Evolutionary conservation across 208 protist genomes (phyloP).

Genomic region (Naegleria lovaniensis): DNA sequence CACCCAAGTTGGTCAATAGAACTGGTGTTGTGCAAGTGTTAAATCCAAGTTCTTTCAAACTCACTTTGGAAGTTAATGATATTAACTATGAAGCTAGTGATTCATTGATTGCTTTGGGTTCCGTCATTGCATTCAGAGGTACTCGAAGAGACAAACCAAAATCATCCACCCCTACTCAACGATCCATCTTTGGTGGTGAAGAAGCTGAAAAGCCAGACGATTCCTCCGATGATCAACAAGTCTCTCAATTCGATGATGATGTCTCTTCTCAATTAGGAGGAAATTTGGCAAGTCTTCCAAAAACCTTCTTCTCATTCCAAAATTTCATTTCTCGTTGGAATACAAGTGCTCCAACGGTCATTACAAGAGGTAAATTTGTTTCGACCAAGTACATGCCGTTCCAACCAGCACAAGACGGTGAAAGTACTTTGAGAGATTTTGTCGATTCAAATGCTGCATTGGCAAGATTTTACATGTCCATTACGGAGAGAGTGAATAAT

Average conservation of each 20-base stretch:
- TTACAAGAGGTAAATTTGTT: background rate
- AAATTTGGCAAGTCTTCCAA: background rate
- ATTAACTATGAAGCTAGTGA: background rate
- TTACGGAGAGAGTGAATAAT: background rate
- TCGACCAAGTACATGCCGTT: background rate
- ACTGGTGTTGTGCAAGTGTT: background rate
- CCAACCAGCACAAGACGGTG: background rate
- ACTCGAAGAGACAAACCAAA: background rate
- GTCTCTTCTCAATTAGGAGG: background rate
- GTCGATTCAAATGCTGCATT: background rate
- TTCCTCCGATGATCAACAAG: background rate
- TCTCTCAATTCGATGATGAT: background rate
- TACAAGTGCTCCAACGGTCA: background rate
- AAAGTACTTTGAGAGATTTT: background rate
- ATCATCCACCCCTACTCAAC: too few species aligned
- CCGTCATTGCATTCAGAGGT: background rate
- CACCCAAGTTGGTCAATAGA: background rate
- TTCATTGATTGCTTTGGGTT: background rate
- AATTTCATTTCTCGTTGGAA: background rate
- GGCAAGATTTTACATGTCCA: background rate
- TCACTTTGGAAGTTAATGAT: background rate
- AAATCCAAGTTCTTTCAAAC: background rate
- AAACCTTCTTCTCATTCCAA: background rate
- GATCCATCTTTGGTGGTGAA: too few species aligned
- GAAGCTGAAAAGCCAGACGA: background rate